These are phyloP conservation scores for Populus alba DNA, from an alignment of 345 rosid species.

Conservation along the genomic window DNA sequence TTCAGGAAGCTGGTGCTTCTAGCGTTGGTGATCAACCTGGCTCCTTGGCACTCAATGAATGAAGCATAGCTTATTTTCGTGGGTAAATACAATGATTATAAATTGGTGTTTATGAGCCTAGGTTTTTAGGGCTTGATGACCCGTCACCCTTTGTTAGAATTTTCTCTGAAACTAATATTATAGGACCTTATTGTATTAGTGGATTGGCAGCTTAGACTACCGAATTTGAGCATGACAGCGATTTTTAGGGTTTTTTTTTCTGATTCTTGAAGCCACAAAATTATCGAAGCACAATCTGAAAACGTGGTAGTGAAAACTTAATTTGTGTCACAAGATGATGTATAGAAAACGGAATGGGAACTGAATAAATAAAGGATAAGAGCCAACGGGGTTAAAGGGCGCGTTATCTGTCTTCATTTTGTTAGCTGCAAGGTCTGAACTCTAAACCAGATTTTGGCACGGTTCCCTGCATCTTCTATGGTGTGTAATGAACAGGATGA, in stretches of 20 bases:
- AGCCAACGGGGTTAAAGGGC: too few relatives aligned
- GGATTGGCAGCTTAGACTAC: background rate
- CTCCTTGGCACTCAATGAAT: slow-evolving; percentile 25
- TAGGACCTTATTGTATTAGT: slow-evolving; percentile 3
- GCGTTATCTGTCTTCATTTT: too few relatives aligned
- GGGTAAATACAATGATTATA: background rate
- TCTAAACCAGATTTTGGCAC: too few relatives aligned
- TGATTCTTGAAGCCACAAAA: background rate
- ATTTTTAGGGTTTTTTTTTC: background rate
- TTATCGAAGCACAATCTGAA: too few relatives aligned
- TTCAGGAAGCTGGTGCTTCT: slow-evolving; percentile 35
- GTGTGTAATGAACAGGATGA: too few relatives aligned
- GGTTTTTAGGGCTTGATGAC: slow-evolving; percentile 15
- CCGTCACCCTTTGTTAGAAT: background rate
- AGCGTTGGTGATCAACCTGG: slow-evolving; percentile 37
- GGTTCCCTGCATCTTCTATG: too few relatives aligned
- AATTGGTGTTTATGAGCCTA: background rate
- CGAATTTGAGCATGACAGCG: background rate
- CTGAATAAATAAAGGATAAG: too few relatives aligned
- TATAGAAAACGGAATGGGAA: too few relatives aligned
- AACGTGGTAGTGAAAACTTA: too few relatives aligned
- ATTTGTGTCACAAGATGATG: too few relatives aligned
- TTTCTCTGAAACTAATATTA: background rate
- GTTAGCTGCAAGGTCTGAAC: too few relatives aligned
- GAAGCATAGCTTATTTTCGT: background rate